Evolutionary conservation across 1,284 basidiomycete species (phyloP).

Genomic region (Afroboletus lepidellus): DNA sequence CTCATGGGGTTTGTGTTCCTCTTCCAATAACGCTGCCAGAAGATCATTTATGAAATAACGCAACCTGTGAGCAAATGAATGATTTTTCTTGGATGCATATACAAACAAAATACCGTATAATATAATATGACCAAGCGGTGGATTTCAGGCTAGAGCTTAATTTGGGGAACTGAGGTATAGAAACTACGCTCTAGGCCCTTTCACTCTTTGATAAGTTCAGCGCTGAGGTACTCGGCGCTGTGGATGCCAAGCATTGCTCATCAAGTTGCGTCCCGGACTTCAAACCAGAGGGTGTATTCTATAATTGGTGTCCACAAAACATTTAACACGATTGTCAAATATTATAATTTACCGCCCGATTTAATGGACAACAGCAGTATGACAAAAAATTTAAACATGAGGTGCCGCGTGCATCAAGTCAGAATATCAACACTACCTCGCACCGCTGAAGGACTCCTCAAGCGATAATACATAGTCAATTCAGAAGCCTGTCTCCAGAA

Average conservation of each 20-base stretch:
- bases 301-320: no score
- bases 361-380: slow-evolving; percentile 3
- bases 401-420: slow-evolving; percentile 1
- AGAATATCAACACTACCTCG: slow-evolving; percentile 6
- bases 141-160: not conserved
- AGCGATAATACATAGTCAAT: slow-evolving; percentile 79
- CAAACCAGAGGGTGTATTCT: no score
- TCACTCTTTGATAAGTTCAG: not conserved
- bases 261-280: no score
- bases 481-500: slow-evolving; percentile 83
- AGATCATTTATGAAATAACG: not conserved
- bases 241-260: no score
- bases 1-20: not conserved
- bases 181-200: not conserved
- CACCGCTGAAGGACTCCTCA: slow-evolving; percentile 36
- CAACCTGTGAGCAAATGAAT: not conserved
- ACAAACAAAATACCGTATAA: not conserved
- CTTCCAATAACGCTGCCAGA: not conserved
- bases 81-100: not conserved
- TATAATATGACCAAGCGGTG: not conserved
- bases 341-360: slow-evolving; percentile 24
- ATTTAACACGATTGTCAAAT: slow-evolving; percentile 15
- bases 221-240: not conserved
- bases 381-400: not conserved
- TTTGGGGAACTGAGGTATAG: no score